phyloP scores from a whole-genome alignment of 257 asterid genomes.

The Linderniella brevidens region DNA sequence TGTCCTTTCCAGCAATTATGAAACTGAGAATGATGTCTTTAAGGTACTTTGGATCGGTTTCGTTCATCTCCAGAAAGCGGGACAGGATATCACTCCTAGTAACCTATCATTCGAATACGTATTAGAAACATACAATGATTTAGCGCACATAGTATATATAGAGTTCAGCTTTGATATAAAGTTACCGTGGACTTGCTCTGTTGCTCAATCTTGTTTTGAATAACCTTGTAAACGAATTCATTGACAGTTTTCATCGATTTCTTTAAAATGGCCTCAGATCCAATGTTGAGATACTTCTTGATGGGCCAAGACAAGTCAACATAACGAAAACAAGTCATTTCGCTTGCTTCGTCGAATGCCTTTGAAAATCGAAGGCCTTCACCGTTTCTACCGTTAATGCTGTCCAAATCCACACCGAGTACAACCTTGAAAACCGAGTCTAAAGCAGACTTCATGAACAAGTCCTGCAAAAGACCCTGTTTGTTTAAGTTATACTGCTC shows the following conservation, averaged over 20 bases:
- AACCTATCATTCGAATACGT: slow-evolving; percentile 12
- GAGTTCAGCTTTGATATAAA: not conserved
- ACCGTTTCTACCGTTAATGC: slow-evolving; percentile 23
- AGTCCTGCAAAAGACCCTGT: slow-evolving; percentile 21
- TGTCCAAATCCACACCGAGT: slow-evolving; percentile 48
- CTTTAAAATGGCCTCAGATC: slow-evolving; percentile 44
- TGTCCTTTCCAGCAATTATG: slow-evolving; percentile 65
- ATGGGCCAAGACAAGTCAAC: slow-evolving; percentile 40
- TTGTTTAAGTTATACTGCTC: not conserved
- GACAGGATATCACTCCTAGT: slow-evolving; percentile 41
- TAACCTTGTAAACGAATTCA: slow-evolving; percentile 31
- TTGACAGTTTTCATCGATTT: slow-evolving; percentile 31
- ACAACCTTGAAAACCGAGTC: slow-evolving; percentile 59
- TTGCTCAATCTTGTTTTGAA: slow-evolving; percentile 32
- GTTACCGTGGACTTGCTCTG: slow-evolving; percentile 13
- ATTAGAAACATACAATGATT: not conserved
- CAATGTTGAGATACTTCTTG: slow-evolving; percentile 38
- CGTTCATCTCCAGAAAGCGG: slow-evolving; percentile 36
- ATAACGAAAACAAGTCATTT: slow-evolving; percentile 28
- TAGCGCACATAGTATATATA: not conserved
- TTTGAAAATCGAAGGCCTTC: slow-evolving; percentile 29
- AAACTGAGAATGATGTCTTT: slow-evolving; percentile 57
- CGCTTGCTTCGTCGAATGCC: slow-evolving; percentile 57
- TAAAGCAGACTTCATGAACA: slow-evolving; percentile 49
- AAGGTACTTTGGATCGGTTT: slow-evolving; percentile 45